These are phyloP conservation scores for Hapsidospora chrysogenum DNA, from an alignment of 495 filamentous ascomycete genomes.

Conservation along the genomic window DNA sequence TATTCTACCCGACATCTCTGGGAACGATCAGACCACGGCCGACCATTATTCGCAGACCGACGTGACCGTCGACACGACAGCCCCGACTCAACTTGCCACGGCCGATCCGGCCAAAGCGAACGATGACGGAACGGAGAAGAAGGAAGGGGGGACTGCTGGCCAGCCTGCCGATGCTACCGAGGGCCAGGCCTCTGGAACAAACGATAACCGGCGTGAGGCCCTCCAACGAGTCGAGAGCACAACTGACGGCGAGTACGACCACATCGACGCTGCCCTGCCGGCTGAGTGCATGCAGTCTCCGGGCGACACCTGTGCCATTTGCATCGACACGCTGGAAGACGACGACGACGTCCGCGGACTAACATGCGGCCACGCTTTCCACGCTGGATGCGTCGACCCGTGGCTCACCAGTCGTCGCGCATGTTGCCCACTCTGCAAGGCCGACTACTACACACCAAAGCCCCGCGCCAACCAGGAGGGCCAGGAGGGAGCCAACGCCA, in stretches of 20 bases:
- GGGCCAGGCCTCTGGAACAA: not conserved
- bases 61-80: constrained; percentile 1
- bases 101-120: not conserved
- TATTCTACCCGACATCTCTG: constrained; percentile 22
- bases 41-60: not conserved
- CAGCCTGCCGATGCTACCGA: not conserved
- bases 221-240: constrained; percentile 11
- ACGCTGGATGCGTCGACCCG: constrained; percentile 83
- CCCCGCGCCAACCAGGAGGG: constrained; percentile 34
- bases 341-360: constrained; percentile 90
- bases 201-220: not conserved
- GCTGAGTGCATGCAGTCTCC: constrained; percentile 68
- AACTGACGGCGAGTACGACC: constrained; percentile 53
- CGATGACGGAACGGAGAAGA: not conserved
- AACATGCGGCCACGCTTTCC: constrained; percentile 92
- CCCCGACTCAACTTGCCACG: not conserved
- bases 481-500: constrained; percentile 11
- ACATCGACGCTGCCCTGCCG: constrained; percentile 66
- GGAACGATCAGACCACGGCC: constrained; percentile 12
- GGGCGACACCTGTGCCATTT: constrained; percentile 96
- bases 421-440: constrained; percentile 94
- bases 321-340: constrained; percentile 82
- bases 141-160: too few species aligned
- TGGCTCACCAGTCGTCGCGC: constrained; percentile 88
- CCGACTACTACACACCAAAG: constrained; percentile 88